phyloP scores from a whole-genome alignment of 2,329 filamentous ascomycete genomes.

The Fusarium hainanense region DNA sequence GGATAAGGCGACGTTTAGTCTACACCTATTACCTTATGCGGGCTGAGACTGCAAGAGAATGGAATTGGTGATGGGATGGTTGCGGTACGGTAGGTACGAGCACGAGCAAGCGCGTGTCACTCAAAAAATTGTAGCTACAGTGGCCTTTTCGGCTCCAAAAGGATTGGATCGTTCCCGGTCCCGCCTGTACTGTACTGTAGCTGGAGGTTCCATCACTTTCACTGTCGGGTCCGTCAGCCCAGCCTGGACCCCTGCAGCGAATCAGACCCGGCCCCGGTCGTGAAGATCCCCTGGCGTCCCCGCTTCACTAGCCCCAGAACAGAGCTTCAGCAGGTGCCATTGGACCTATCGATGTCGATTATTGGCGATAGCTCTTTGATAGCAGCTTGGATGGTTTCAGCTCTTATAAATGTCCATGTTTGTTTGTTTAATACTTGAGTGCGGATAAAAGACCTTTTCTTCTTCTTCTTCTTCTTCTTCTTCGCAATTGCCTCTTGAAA shows the following conservation, averaged over 20 bases:
- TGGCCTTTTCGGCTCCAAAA: slow-evolving; percentile 50
- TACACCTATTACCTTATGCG: slow-evolving; percentile 28
- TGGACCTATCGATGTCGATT: slow-evolving; percentile 26
- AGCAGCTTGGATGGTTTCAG: slow-evolving; percentile 20
- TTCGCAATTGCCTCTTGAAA: background rate
- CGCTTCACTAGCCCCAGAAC: slow-evolving; percentile 28
- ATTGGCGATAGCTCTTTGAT: slow-evolving; percentile 21
- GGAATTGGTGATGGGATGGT: slow-evolving; percentile 36
- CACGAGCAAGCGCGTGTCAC: slow-evolving; percentile 24
- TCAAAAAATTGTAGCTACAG: slow-evolving; percentile 54
- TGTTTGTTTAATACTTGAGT: background rate
- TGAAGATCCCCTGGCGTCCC: slow-evolving; percentile 37
- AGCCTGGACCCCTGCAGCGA: slow-evolving; percentile 29
- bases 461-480: background rate
- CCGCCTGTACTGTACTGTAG: background rate
- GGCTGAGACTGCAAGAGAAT: slow-evolving; percentile 26
- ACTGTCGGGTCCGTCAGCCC: slow-evolving; percentile 24
- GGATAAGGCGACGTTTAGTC: slow-evolving; percentile 32
- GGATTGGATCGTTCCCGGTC: slow-evolving; percentile 14
- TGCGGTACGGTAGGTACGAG: slow-evolving; percentile 16
- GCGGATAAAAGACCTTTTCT: too few relatives aligned
- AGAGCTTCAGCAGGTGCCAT: slow-evolving; percentile 29
- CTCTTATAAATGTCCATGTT: slow-evolving; percentile 16
- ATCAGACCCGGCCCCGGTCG: slow-evolving; percentile 36
- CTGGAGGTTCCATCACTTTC: background rate